Evolutionary conservation across 1,284 basidiomycete species (phyloP).

Genomic region (Irpex sp.): DNA sequence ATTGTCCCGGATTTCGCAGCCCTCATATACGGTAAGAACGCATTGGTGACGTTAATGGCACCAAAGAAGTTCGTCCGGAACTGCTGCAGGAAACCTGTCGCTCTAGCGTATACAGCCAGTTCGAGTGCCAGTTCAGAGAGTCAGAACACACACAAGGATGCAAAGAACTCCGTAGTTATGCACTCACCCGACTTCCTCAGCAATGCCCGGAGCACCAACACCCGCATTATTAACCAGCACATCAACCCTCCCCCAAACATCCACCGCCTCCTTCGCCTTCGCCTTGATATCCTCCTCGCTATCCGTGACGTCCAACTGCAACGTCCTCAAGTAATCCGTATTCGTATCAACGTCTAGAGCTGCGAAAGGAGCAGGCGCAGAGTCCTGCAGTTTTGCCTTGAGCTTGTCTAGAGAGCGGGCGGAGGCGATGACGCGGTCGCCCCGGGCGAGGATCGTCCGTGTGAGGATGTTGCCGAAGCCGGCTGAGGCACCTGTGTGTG

Average conservation of each 20-base stretch:
- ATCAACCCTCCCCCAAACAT: conserved; percentile 30
- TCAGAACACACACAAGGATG: background rate
- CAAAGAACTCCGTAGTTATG: background rate
- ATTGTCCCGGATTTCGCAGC: conserved; percentile 27
- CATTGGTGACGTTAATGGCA: conserved; percentile 28
- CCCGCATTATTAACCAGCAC: conserved; percentile 37
- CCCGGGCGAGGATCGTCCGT: conserved; percentile 22
- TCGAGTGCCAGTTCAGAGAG: background rate
- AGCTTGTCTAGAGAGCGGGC: conserved; percentile 26
- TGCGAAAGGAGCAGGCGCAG: too few species aligned
- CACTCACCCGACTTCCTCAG: conserved; percentile 32
- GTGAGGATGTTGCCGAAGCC: conserved; percentile 30
- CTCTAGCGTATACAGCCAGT: conserved; percentile 4
- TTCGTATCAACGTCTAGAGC: conserved; percentile 11
- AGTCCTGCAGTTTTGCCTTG: background rate
- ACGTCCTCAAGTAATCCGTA: conserved; percentile 23
- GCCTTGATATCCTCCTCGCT: conserved; percentile 20
- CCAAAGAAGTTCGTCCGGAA: conserved; percentile 30
- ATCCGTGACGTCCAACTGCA: conserved; percentile 30
- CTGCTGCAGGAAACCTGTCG: conserved; percentile 20
- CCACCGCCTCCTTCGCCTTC: conserved; percentile 22
- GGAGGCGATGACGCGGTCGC: conserved; percentile 26
- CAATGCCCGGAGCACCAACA: conserved; percentile 20
- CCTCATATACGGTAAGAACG: conserved; percentile 30
- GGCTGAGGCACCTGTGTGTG: conserved; percentile 19